Conservation (phyloP, 306 rosid species). For the Malus orientalis region DNA sequence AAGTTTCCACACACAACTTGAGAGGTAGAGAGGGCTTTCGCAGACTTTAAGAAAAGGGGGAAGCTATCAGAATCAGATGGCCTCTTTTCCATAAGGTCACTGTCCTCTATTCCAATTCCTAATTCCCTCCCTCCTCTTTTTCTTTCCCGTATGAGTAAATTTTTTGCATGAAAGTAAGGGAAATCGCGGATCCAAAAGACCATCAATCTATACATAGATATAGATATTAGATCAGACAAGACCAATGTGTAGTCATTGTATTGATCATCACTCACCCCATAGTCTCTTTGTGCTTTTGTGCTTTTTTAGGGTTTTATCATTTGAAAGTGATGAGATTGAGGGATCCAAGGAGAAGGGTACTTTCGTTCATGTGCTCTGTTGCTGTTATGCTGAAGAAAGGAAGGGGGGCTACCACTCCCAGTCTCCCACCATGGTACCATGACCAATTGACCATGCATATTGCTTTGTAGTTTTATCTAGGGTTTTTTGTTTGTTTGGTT, state of each 20-base stretch:
- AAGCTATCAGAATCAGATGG: conserved; percentile 20
- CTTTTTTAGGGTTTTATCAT: conserved; percentile 40
- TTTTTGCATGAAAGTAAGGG: conserved; percentile 77
- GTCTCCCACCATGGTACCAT: conserved; percentile 12
- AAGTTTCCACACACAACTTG: conserved; percentile 59
- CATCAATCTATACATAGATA: background rate
- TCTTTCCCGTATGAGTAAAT: conserved; percentile 7
- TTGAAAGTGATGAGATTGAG: conserved; percentile 70
- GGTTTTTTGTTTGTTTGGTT: background rate
- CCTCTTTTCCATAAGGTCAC: conserved; percentile 5
- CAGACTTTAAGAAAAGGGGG: conserved; percentile 62
- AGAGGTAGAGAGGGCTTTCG: conserved; percentile 40
- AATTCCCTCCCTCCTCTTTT: conserved; percentile 11
- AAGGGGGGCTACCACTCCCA: conserved; percentile 38
- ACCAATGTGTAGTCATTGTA: conserved; percentile 5
- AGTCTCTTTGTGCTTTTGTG: conserved; percentile 2
- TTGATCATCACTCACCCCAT: background rate
- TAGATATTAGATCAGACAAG: background rate
- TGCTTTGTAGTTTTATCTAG: background rate
- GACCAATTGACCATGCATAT: background rate
- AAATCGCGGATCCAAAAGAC: conserved; percentile 47
- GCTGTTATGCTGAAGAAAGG: conserved; percentile 19
- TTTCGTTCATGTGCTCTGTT: conserved; percentile 54
- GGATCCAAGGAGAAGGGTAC: conserved; percentile 64
- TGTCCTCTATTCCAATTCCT: conserved; percentile 26